Evolutionary conservation across 140 eudicot species (phyloP).

Genomic region (Flaveria floridana): DNA sequence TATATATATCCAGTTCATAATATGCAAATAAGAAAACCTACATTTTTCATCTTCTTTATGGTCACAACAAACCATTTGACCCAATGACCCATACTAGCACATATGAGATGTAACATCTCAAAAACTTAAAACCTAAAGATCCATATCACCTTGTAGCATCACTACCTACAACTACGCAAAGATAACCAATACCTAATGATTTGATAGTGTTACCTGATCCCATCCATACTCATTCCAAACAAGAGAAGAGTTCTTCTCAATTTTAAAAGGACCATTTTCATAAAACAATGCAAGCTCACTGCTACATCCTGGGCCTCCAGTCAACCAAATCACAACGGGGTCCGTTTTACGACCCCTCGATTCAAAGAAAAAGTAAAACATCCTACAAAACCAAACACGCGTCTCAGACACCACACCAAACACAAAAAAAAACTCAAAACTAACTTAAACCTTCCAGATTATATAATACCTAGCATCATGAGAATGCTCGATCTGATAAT

Average conservation of each 20-base stretch:
- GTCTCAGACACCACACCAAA: background rate
- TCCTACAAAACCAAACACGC: constrained; percentile 44
- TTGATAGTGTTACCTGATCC: constrained; percentile 66
- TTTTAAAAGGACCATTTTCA: constrained; percentile 90
- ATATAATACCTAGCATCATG: constrained; percentile 61
- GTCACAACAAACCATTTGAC: background rate
- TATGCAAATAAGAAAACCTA: too few species aligned
- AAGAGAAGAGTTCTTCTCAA: constrained; percentile 77
- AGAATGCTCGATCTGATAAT: constrained; percentile 72
- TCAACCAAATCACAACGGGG: constrained; percentile 97
- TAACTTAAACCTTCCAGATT: background rate
- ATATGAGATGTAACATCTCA: background rate
- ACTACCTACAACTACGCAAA: background rate
- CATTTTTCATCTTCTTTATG: background rate
- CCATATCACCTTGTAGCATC: too few species aligned
- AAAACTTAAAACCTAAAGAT: background rate
- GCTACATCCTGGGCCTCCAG: constrained; percentile 99
- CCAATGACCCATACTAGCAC: background rate
- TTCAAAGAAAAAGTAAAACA: constrained; percentile 93
- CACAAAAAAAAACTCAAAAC: too few species aligned
- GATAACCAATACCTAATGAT: background rate
- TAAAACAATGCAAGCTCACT: constrained; percentile 95
- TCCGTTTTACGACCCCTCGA: constrained; percentile 68
- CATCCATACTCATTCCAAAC: constrained; percentile 90
- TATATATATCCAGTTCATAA: background rate